Evolutionary conservation across 2,329 filamentous ascomycete genomes (phyloP).

Genomic region (Arthrobotrys megalospora): DNA sequence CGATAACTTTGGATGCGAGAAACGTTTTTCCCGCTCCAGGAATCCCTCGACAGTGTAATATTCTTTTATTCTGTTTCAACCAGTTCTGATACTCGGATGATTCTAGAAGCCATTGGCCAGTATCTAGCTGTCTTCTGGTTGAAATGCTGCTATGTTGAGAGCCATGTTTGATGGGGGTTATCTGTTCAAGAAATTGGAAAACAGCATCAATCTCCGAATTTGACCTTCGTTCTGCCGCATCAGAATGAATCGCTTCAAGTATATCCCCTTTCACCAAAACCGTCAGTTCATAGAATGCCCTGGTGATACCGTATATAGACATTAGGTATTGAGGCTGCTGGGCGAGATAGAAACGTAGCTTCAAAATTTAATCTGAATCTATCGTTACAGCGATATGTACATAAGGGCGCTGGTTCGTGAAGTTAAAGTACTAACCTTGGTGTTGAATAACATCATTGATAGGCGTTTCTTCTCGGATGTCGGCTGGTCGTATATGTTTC

Average conservation of each 20-base stretch:
- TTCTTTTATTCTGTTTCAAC: neutral
- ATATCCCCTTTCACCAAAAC: neutral
- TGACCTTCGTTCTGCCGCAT: neutral
- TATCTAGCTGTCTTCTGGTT: slow-evolving; percentile 35
- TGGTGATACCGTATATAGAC: too few relatives aligned
- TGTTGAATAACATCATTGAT: neutral
- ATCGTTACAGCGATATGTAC: too few relatives aligned
- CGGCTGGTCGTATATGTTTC: neutral
- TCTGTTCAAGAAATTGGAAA: slow-evolving; percentile 67
- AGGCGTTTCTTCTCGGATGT: neutral
- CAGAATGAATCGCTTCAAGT: neutral
- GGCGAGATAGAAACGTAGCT: too few relatives aligned
- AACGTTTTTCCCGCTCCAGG: slow-evolving; percentile 30
- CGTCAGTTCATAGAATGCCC: neutral
- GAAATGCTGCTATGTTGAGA: slow-evolving; percentile 68
- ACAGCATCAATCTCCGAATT: neutral
- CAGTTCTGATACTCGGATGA: neutral
- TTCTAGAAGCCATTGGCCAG: slow-evolving; percentile 33
- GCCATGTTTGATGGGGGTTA: slow-evolving; percentile 67
- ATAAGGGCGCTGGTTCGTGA: too few relatives aligned
- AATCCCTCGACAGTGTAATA: slow-evolving; percentile 29
- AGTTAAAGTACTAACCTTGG: too few relatives aligned
- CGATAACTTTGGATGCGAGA: slow-evolving; percentile 18
- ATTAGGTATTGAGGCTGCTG: too few relatives aligned
- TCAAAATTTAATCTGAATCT: too few relatives aligned